A percentile compares a stretch with the other conserved stretches of the same genome.
Evolutionary conservation across 768 basidiomycete species (phyloP).

Genomic region (Calvatia gigantea): DNA sequence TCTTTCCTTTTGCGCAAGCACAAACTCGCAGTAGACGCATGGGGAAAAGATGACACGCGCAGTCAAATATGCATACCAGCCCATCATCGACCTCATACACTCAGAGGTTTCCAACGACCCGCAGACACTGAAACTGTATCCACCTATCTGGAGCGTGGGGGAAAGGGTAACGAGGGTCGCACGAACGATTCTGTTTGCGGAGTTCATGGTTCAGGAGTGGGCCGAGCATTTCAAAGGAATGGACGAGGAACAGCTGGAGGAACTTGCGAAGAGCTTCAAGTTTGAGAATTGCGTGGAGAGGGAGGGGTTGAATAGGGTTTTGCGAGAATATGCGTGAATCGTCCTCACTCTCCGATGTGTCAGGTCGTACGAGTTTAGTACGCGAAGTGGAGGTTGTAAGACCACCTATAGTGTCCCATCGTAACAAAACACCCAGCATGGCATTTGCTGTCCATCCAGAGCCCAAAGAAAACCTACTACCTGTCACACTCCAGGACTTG

Average conservation of each 20-base stretch:
- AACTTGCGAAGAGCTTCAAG: conserved; percentile 68
- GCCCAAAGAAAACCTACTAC: not conserved
- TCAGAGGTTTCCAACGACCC: conserved; percentile 43
- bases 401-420: not conserved
- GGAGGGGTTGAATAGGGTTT: conserved; percentile 58
- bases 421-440: too few species aligned
- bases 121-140: conserved; percentile 49
- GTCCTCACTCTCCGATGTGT: not conserved
- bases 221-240: conserved; percentile 62
- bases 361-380: too few species aligned
- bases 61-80: conserved; percentile 62
- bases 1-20: conserved; percentile 74
- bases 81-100: conserved; percentile 58
- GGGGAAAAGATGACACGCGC: conserved; percentile 65
- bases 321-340: conserved; percentile 37
- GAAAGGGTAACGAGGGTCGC: conserved; percentile 57
- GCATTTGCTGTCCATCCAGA: not conserved
- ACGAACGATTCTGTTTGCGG: conserved; percentile 67
- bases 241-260: conserved; percentile 59
- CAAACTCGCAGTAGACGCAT: conserved; percentile 69
- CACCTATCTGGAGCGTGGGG: conserved; percentile 59
- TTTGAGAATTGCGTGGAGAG: conserved; percentile 69
- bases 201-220: conserved; percentile 72
- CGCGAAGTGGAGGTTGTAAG: not conserved
- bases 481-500: not conserved